Evolutionary conservation across 2,329 filamentous ascomycete species (phyloP).

Genomic region (Curvularia verruculosa): DNA sequence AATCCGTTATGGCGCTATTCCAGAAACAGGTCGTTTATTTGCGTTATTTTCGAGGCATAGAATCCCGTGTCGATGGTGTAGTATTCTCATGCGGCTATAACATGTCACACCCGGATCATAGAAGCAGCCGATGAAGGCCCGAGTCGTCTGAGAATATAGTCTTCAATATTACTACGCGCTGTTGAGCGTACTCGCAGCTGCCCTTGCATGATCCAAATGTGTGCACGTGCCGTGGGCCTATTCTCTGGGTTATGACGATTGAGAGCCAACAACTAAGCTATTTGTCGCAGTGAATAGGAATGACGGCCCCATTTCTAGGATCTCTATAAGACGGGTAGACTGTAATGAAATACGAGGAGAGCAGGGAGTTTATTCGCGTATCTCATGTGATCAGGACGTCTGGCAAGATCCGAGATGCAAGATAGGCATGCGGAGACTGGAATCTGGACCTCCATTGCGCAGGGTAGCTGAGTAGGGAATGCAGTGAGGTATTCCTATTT

Average conservation of each 20-base stretch:
- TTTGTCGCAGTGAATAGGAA: not conserved
- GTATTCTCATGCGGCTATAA: not conserved
- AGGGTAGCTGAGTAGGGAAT: not conserved
- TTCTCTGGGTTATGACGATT: not conserved
- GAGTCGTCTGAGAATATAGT: not conserved
- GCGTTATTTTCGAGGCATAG: not conserved
- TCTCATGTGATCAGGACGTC: not conserved
- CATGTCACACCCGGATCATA: not conserved
- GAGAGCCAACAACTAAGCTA: not conserved
- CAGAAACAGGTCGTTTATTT: not conserved
- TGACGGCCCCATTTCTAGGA: not conserved
- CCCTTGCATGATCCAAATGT: not conserved
- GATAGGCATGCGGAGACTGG: not conserved
- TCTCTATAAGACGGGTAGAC: not conserved
- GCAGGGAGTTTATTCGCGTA: not conserved
- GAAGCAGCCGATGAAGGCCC: not conserved
- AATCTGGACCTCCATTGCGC: not conserved
- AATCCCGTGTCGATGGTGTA: not conserved
- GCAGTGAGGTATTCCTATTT: not conserved
- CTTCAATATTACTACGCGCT: not conserved
- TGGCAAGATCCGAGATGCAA: not conserved
- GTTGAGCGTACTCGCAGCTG: not conserved
- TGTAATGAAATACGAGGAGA: not conserved
- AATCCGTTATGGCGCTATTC: not conserved
- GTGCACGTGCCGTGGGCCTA: not conserved